phyloP scores from a whole-genome alignment of 2,329 filamentous ascomycete species.

The Pezicula radicicola region DNA sequence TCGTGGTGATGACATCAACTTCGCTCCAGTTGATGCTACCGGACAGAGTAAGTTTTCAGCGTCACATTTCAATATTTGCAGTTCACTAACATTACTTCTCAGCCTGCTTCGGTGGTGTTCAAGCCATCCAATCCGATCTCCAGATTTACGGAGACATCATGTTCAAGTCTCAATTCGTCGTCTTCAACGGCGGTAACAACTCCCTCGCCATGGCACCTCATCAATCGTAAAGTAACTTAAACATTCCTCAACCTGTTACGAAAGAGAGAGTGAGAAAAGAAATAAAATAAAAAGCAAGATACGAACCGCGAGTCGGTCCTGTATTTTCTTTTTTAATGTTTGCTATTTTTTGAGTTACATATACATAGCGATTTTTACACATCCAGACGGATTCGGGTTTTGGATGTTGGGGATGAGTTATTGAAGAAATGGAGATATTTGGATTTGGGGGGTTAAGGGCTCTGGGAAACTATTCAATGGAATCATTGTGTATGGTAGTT shows the following conservation, averaged over 20 bases:
- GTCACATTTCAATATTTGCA: not conserved
- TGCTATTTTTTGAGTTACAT: no score
- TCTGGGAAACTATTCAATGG: no score
- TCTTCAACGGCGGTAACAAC: conserved; percentile 54
- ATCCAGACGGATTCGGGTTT: no score
- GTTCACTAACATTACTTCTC: conserved; percentile 4
- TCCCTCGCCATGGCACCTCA: conserved; percentile 47
- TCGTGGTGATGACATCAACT: conserved; percentile 44
- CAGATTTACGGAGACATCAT: conserved; percentile 63
- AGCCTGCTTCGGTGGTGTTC: conserved; percentile 67
- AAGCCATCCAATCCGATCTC: conserved; percentile 51
- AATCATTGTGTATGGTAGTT: no score
- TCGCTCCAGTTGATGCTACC: conserved; percentile 39
- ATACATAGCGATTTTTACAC: no score
- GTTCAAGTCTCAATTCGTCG: conserved; percentile 59
- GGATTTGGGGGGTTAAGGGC: no score
- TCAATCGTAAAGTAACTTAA: conserved; percentile 7
- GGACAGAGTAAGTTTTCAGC: conserved; percentile 43
- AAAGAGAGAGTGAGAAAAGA: no score
- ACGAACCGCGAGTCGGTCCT: no score
- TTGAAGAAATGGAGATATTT: no score
- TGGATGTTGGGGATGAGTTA: no score
- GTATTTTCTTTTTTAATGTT: no score
- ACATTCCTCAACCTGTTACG: no score
- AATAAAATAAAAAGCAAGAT: not conserved